Conservation (phyloP, 441 rosid genomes). For the Rhodomyrtus psidioides region DNA sequence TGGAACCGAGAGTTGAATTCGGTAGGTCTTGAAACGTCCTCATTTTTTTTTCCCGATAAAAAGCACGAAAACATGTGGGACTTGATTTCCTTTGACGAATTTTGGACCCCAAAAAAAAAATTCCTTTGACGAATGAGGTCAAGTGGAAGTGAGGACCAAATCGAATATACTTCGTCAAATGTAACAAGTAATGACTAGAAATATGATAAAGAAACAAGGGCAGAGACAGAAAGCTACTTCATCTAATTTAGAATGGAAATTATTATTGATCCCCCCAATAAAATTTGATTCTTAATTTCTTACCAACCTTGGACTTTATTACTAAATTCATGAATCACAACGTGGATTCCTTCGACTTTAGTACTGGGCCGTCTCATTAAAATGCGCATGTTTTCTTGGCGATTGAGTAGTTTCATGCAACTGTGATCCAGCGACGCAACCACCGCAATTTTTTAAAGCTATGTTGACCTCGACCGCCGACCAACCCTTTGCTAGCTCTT, state of each 20-base stretch:
- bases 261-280: neutral
- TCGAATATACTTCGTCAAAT: neutral
- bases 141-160: neutral
- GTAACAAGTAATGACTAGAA: neutral
- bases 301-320: neutral
- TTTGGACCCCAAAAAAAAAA: too few relatives aligned
- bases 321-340: neutral
- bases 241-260: neutral
- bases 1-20: fast-evolving
- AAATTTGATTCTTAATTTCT: neutral
- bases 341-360: neutral
- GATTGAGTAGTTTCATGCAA: neutral
- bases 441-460: neutral
- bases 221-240: neutral
- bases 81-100: neutral
- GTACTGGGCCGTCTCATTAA: neutral
- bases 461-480: neutral
- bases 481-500: neutral
- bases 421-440: neutral
- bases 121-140: neutral
- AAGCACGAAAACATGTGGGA: neutral
- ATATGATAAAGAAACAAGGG: neutral
- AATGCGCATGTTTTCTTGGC: neutral
- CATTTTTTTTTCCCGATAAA: neutral
- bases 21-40: neutral